Conservation (phyloP, 768 basidiomycete species). For the Tricholomella constricta region DNA sequence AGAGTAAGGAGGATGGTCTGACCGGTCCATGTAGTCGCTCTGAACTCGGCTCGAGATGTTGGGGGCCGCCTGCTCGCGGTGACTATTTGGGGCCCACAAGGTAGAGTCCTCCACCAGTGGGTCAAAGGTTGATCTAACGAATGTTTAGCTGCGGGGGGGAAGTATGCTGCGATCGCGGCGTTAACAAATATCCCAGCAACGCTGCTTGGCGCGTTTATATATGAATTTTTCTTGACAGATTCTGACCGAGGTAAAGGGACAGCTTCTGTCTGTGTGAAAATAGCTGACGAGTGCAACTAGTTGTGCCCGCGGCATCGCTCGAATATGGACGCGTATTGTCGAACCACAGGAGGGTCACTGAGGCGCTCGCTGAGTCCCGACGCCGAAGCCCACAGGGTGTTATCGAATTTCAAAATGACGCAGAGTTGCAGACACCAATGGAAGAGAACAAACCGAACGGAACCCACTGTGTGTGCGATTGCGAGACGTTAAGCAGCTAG, state of each 20-base stretch:
- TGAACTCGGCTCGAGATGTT: slow-evolving; percentile 70
- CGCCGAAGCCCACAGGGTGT: slow-evolving; percentile 15
- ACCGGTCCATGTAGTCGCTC: slow-evolving; percentile 41
- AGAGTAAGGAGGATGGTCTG: background rate
- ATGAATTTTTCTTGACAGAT: slow-evolving; percentile 60
- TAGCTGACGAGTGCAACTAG: slow-evolving; percentile 1
- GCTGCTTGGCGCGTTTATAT: slow-evolving; percentile 51
- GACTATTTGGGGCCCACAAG: slow-evolving; percentile 57
- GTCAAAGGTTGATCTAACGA: background rate
- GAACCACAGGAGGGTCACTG: slow-evolving; percentile 12
- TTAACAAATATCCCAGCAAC: slow-evolving; percentile 70
- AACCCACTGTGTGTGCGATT: slow-evolving; percentile 1
- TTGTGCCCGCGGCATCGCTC: slow-evolving; percentile 16
- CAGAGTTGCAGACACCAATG: slow-evolving; percentile 4
- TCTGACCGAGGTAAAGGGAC: slow-evolving; percentile 50
- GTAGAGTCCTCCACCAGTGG: slow-evolving; percentile 21
- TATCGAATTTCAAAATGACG: slow-evolving; percentile 6
- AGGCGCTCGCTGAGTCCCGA: slow-evolving; percentile 2
- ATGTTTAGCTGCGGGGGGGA: slow-evolving; percentile 47
- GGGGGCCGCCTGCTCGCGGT: slow-evolving; percentile 64
- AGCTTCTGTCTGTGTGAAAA: background rate
- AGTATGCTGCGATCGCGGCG: slow-evolving; percentile 63
- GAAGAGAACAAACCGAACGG: slow-evolving; percentile 7
- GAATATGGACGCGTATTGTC: slow-evolving; percentile 10
- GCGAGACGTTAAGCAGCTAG: no score